Percentiles rank a stretch among this genome's conserved stretches.
Evolutionary conservation across 352 stramenopile species (phyloP).

Genomic region (Pythium insidiosum): DNA sequence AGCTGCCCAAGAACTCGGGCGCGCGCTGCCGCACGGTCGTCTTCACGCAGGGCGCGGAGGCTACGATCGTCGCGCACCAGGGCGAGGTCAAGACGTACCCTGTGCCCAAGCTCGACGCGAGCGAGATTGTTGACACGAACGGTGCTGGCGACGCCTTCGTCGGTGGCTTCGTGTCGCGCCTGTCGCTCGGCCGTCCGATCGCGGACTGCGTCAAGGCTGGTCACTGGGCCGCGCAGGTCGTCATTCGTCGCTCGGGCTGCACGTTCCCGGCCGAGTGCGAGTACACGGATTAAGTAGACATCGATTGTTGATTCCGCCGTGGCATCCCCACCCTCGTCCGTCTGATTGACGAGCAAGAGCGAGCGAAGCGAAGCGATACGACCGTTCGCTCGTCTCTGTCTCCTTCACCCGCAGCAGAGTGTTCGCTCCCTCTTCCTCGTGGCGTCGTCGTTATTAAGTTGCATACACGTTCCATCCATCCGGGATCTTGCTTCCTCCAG

Average conservation of each 20-base stretch:
- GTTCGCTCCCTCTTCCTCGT: too few species aligned
- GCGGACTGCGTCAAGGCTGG: conserved; percentile 94
- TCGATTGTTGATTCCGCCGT: too few species aligned
- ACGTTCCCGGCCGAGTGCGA: conserved; percentile 91
- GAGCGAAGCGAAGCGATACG: too few species aligned
- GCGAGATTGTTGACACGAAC: conserved; percentile 98
- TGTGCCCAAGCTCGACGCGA: conserved; percentile 83
- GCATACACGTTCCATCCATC: too few species aligned
- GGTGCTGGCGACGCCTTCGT: conserved; percentile 99
- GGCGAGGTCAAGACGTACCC: conserved; percentile 90
- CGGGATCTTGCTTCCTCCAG: too few species aligned
- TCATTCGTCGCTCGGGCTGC: conserved; percentile 97
- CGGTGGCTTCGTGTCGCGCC: conserved; percentile 94
- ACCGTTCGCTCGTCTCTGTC: too few species aligned
- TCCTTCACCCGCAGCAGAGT: too few species aligned
- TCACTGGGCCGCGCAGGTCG: conserved; percentile 94
- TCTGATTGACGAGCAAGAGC: too few species aligned
- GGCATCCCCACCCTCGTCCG: too few species aligned
- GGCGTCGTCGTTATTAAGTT: too few species aligned
- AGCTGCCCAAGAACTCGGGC: conserved; percentile 91
- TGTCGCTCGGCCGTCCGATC: conserved; percentile 82
- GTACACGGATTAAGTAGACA: conserved; percentile 88
- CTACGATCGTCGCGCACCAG: conserved; percentile 95
- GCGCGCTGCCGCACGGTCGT: conserved; percentile 92
- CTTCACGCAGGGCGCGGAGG: conserved; percentile 96